Evolutionary conservation across 2,329 filamentous ascomycete species (phyloP).

Genomic region (Cryphonectria naterciae): DNA sequence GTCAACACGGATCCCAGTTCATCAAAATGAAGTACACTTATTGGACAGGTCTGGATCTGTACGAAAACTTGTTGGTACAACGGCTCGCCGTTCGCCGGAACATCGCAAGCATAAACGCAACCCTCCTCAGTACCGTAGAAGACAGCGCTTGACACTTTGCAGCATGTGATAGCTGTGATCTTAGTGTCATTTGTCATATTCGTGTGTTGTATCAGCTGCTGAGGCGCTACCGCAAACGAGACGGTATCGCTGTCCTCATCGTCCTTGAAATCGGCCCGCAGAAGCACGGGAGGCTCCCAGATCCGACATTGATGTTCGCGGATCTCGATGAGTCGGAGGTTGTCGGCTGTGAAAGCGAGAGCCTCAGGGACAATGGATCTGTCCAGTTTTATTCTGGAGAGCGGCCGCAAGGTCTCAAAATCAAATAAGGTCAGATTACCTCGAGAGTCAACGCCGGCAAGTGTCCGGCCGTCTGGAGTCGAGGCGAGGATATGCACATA

Average conservation of each 20-base stretch:
- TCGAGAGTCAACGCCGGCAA: conserved; percentile 34
- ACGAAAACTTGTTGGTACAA: conserved; percentile 30
- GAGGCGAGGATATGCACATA: conserved; percentile 23
- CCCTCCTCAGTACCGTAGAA: conserved; percentile 34
- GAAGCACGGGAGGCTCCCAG: conserved; percentile 35
- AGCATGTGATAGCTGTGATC: conserved; percentile 31
- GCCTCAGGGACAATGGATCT: conserved; percentile 11
- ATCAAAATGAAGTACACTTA: conserved; percentile 31
- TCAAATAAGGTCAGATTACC: conserved; percentile 38
- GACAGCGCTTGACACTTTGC: conserved; percentile 7
- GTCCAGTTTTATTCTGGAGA: conserved; percentile 31
- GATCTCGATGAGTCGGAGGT: conserved; percentile 33
- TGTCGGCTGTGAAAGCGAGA: conserved; percentile 32
- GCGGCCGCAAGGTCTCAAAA: conserved; percentile 32
- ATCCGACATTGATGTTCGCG: conserved; percentile 32
- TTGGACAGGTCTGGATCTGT: conserved; percentile 5
- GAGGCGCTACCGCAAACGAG: conserved; percentile 17
- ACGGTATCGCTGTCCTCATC: conserved; percentile 30
- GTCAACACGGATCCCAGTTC: conserved; percentile 25
- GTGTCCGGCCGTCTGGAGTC: conserved; percentile 37
- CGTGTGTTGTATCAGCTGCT: conserved; percentile 25
- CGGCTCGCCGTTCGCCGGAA: conserved; percentile 22
- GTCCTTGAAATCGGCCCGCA: conserved; percentile 27
- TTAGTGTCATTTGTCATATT: neutral
- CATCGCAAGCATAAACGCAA: conserved; percentile 31